A percentile compares a stretch with the other conserved stretches of the same genome.
Conservation (phyloP, 192 early-diverging fungal genomes). For the Backusella luteola region DNA sequence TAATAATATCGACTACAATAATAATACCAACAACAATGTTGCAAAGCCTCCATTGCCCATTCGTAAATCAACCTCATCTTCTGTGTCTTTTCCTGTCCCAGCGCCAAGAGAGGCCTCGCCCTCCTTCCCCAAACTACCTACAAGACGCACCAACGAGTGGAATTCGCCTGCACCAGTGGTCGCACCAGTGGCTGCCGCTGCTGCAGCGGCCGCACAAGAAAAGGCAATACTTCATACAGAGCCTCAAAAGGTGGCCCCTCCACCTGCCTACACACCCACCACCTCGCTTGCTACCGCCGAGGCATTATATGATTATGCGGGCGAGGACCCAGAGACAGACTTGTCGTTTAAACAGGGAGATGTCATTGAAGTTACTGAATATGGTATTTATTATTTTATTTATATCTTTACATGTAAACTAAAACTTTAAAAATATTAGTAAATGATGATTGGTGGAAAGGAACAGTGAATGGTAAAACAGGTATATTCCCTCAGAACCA, state of each 20-base stretch:
- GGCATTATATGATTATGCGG: conserved; percentile 65
- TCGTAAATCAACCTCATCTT: conserved; percentile 22
- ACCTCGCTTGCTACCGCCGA: conserved; percentile 32
- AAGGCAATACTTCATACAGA: background rate
- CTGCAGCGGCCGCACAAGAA: background rate
- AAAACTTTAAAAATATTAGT: conserved; percentile 11
- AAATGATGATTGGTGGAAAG: conserved; percentile 42
- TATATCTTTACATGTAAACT: background rate
- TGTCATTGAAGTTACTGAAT: conserved; percentile 49
- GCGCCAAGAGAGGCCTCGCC: background rate
- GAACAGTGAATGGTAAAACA: conserved; percentile 20
- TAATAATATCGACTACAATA: background rate
- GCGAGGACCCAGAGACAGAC: conserved; percentile 54
- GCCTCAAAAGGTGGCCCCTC: conserved; percentile 8
- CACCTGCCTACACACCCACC: conserved; percentile 16
- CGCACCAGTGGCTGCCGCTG: background rate
- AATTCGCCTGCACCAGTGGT: background rate
- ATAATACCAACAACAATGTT: background rate
- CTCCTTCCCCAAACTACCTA: conserved; percentile 21
- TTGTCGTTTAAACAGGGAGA: conserved; percentile 65
- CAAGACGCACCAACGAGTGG: conserved; percentile 11
- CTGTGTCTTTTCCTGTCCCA: background rate
- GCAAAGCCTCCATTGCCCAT: conserved; percentile 24
- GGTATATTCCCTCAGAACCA: conserved; percentile 41
- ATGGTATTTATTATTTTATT: conserved; percentile 22